These are phyloP conservation scores for Diaporthe citriasiana DNA, from an alignment of 2,329 filamentous ascomycete genomes.

Conservation along the genomic window DNA sequence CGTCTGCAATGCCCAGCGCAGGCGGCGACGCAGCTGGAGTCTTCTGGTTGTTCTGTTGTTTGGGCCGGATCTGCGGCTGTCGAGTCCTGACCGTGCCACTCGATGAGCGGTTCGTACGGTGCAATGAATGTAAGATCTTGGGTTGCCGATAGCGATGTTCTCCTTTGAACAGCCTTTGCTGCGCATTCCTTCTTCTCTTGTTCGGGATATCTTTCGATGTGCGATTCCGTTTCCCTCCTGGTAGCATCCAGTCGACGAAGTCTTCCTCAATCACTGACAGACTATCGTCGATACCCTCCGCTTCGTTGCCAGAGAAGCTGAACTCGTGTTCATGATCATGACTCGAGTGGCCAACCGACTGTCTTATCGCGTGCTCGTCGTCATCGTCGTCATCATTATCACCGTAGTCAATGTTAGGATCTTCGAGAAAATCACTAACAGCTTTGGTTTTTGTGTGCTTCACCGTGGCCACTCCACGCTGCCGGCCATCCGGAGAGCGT, in stretches of 20 bases:
- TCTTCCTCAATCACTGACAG: conserved; percentile 64
- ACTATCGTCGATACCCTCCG: conserved; percentile 43
- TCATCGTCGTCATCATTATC: conserved; percentile 30
- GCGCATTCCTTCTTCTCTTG: conserved; percentile 48
- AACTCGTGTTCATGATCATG: not conserved
- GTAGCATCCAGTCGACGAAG: conserved; percentile 65
- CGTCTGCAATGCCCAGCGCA: conserved; percentile 72
- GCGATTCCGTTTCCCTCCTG: conserved; percentile 58
- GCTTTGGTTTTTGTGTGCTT: not conserved
- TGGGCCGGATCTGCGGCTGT: conserved; percentile 33
- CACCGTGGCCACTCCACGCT: conserved; percentile 53
- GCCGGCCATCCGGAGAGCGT: conserved; percentile 55
- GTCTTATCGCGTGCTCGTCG: conserved; percentile 12
- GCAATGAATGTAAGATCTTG: conserved; percentile 50
- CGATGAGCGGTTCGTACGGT: conserved; percentile 30
- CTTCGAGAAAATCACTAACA: conserved; percentile 27
- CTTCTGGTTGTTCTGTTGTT: conserved; percentile 1
- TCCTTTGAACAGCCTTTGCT: conserved; percentile 51
- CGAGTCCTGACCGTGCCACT: not conserved
- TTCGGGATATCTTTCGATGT: conserved; percentile 49
- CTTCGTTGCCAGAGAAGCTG: not conserved
- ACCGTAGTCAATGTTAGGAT: conserved; percentile 25
- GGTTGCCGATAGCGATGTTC: conserved; percentile 48
- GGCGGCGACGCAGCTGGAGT: conserved; percentile 50
- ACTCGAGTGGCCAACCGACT: not conserved